Evolutionary conservation across 169 alveolate species (phyloP).

Genomic region (Eimeria tenella): DNA sequence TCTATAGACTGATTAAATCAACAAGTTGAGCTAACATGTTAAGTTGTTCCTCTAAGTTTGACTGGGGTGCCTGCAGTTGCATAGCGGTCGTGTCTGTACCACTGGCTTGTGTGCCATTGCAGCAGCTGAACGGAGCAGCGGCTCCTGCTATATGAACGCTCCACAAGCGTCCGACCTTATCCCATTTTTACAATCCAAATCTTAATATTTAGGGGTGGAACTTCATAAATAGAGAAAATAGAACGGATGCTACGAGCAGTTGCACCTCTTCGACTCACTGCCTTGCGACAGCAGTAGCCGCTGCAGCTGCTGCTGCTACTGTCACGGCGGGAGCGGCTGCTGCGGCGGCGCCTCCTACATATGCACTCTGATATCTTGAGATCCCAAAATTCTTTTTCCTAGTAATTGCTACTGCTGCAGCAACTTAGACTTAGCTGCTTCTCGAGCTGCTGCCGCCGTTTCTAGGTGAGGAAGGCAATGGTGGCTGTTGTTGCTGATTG

Average conservation of each 20-base stretch:
- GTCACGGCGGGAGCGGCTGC: slow-evolving; percentile 18
- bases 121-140: neutral
- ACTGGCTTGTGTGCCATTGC: slow-evolving; percentile 10
- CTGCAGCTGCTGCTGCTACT: slow-evolving; percentile 2
- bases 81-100: neutral
- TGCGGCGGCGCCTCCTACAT: neutral
- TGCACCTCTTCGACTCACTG: neutral
- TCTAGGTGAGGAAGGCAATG: slow-evolving; percentile 14
- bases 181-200: neutral
- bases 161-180: neutral
- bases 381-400: neutral
- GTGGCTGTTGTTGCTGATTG: neutral
- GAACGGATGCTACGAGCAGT: neutral
- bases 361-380: neutral
- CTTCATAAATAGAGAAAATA: neutral
- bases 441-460: slow-evolving; percentile 32
- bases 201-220: neutral
- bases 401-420: neutral
- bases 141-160: neutral
- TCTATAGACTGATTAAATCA: no score
- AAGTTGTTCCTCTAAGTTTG: no score
- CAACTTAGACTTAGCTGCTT: slow-evolving; percentile 15
- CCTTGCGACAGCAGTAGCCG: neutral
- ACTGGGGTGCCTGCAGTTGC: no score
- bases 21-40: no score